Base-by-base conservation (phyloP, 306 rosid species). In the Macrotyloma uniflorum region DNA sequence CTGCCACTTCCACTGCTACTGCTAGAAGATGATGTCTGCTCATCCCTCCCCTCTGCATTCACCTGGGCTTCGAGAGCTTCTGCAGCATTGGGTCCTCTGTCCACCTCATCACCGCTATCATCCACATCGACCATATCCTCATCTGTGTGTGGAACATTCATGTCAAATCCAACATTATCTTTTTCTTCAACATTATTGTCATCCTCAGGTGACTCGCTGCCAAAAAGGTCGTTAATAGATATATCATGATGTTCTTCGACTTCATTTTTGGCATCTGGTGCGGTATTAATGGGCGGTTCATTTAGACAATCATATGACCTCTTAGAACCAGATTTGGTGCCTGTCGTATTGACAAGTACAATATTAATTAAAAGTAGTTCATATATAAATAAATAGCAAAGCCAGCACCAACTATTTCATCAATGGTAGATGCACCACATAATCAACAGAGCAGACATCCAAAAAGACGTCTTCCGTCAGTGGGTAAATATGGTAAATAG, bases 41-140 rank as follows among this genome's bases (percentile, higher is more conserved):
- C 85, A 4, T 79, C 83, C 74, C 87, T 88, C 66, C 81, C 96
- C 85, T 88, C 92, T 4, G 98, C 95, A 84, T 87, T 91, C 49
- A 88, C 92, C 78, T 91, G 97, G 14, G 92, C 91, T 85, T 88
- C 66, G 40, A 88, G 96, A 61, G 93, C 93, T 82, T 89, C 98
- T 35, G 97, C 96, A 10, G 97, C 97, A 87, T 88, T 92, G 47
- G 90, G 93, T 47, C 97, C 97, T 86, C 87, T 92, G 55, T 92
- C 95, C 35, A 82, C 92, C 84, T 92, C 97, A 61, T 94, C 95
- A 7, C 92, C 97, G 24, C 98, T 95, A 64, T 82, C 98, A 65
- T 88, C 93, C 70, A 95, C 95, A 74, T 92, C 98, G 19, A 92
- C 97, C 3, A 95, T 88, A 13, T 67, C 73, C 22, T 67, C 73